Base-by-base conservation (phyloP, 495 filamentous ascomycete species). In the Penicillium pulvis region DNA sequence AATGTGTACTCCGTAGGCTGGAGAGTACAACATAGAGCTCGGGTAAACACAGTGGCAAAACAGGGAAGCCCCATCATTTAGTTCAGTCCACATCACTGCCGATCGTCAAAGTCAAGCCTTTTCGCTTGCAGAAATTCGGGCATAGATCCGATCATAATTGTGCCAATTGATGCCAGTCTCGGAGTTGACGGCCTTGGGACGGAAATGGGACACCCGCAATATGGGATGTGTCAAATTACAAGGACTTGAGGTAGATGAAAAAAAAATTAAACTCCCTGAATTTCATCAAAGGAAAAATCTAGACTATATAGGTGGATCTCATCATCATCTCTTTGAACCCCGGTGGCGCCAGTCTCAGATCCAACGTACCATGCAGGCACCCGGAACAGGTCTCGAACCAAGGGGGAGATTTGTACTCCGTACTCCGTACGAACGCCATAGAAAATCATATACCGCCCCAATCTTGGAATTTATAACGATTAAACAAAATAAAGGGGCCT, bases 31-130 rank as follows among this genome's bases (percentile, higher is more conserved):
- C n/a, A 16, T 51, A 16, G 48, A 4, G 48, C 20, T 51, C 30
- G 16, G 49, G 49, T 14, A n/a, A 31, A 47, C 14, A 16, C 8
- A 28, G 44, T 12, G 20, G 3, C 28, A 47, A 47, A 47, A 47
- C 44, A 47, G 20, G 49, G 33, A 51, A 49, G 28, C 11, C 17
- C 52, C 9, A 31, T 16, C 35, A 46, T 14, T 30, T 19, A 55
- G 41, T 55, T 45, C 52, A 42, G 24, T 24, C 41, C 33, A 20
- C 26, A 11, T 47, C 44, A 28, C 8, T 33, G 52, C 36, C 52
- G 52, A 55, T 55, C 51, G 16, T 49, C 16, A 20, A 3, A 36
- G 14, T 52, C 46, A 49, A 49, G 46, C 46, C 46, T 49, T 49
- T 49, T 49, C 26, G 1, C 46, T n/a, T n/a, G 30, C 46, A 7